These are phyloP conservation scores for Coemansia sp. DNA, from an alignment of 192 early-diverging fungal genomes.

Conservation along the genomic window DNA sequence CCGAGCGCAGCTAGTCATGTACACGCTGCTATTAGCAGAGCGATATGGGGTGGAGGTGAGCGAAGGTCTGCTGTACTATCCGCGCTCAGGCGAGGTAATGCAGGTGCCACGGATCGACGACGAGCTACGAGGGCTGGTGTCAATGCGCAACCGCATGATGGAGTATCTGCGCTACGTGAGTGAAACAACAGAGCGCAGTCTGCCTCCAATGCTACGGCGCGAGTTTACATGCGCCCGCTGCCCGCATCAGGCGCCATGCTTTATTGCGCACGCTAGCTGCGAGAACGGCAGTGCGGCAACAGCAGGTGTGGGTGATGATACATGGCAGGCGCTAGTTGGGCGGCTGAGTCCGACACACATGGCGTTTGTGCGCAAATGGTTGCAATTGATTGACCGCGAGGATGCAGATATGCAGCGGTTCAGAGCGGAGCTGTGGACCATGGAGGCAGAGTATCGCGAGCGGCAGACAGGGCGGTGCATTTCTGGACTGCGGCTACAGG, in stretches of 20 bases:
- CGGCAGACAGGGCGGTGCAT: slow-evolving; percentile 48
- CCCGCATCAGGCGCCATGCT: slow-evolving; percentile 62
- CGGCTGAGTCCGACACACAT: slow-evolving; percentile 62
- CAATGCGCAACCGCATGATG: slow-evolving; percentile 74
- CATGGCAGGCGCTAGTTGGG: slow-evolving; percentile 64
- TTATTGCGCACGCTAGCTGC: slow-evolving; percentile 69
- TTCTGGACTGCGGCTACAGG: slow-evolving; percentile 33
- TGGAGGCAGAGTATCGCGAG: slow-evolving; percentile 57
- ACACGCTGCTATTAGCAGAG: slow-evolving; percentile 82
- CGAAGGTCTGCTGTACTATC: slow-evolving; percentile 75
- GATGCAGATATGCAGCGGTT: slow-evolving; percentile 65
- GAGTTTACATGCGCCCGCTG: slow-evolving; percentile 68
- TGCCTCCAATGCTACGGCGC: slow-evolving; percentile 74
- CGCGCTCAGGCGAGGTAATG: slow-evolving; percentile 65
- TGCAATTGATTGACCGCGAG: slow-evolving; percentile 69
- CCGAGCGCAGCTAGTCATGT: slow-evolving; percentile 80
- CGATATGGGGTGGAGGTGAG: slow-evolving; percentile 73
- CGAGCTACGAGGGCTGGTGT: slow-evolving; percentile 73
- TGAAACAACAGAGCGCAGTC: slow-evolving; percentile 1
- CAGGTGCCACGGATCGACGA: slow-evolving; percentile 60
- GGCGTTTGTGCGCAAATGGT: slow-evolving; percentile 79
- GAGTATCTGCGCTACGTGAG: slow-evolving; percentile 40
- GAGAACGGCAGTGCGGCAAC: slow-evolving; percentile 63
- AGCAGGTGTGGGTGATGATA: slow-evolving; percentile 54
- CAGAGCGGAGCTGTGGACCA: slow-evolving; percentile 70